Evolutionary conservation across 768 basidiomycete genomes (phyloP).

Genomic region (Inosperma sp.): DNA sequence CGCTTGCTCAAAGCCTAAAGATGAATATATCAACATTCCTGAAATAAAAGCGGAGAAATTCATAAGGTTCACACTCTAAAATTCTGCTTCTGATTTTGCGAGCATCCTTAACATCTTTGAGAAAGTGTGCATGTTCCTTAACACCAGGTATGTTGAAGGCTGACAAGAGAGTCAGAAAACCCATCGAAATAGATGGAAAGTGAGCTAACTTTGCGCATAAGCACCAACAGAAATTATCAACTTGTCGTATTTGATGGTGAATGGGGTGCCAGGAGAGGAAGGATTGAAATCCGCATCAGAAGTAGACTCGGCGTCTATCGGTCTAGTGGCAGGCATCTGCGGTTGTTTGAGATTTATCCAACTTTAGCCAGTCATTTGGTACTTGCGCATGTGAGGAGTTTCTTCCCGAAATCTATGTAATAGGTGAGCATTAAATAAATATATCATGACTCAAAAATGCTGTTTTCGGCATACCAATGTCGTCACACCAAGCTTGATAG

Average conservation of each 20-base stretch:
- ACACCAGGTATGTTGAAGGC: slow-evolving; percentile 72
- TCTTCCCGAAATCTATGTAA: slow-evolving; percentile 52
- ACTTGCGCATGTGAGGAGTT: slow-evolving; percentile 56
- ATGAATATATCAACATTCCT: background rate
- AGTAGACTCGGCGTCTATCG: slow-evolving; percentile 31
- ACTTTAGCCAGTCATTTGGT: background rate
- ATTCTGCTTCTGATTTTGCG: slow-evolving; percentile 65
- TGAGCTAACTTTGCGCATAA: slow-evolving; percentile 68
- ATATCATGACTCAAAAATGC: background rate
- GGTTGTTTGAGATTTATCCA: background rate
- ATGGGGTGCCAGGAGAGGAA: slow-evolving; percentile 29
- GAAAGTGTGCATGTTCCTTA: slow-evolving; percentile 75
- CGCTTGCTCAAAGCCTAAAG: slow-evolving; percentile 76
- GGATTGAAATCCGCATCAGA: slow-evolving; percentile 14
- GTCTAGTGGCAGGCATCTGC: slow-evolving; percentile 61
- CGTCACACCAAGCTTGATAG: slow-evolving; percentile 75
- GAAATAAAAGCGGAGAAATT: background rate
- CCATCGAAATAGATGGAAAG: background rate
- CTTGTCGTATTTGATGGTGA: slow-evolving; percentile 69
- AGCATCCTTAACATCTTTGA: slow-evolving; percentile 77
- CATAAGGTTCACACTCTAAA: slow-evolving; percentile 55
- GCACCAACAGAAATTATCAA: slow-evolving; percentile 82
- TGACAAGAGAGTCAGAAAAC: slow-evolving; percentile 22
- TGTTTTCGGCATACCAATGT: slow-evolving; percentile 46
- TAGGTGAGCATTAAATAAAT: background rate